phyloP scores from a whole-genome alignment of 129 eudicot species.

The Solidago caesia region DNA sequence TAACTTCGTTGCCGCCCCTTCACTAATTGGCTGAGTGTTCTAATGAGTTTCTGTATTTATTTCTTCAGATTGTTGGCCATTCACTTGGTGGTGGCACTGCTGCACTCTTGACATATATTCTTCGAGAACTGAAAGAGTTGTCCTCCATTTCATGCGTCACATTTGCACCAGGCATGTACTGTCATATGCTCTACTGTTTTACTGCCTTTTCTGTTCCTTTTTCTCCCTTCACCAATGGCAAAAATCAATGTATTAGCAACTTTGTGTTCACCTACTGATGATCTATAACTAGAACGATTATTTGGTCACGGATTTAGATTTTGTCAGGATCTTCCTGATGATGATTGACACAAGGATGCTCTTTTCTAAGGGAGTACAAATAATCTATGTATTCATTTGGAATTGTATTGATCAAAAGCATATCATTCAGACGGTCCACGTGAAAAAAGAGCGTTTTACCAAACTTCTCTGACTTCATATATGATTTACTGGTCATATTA shows the following conservation, averaged over 20 bases:
- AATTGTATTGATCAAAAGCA: neutral
- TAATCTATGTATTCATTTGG: neutral
- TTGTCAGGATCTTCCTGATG: neutral
- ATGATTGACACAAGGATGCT: neutral
- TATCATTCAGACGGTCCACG: neutral
- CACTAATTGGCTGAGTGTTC: slow-evolving; percentile 7
- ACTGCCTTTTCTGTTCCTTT: too few species aligned
- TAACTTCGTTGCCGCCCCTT: slow-evolving; percentile 9
- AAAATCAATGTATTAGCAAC: neutral
- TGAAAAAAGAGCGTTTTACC: neutral
- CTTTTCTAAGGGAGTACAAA: neutral
- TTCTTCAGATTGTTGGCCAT: slow-evolving; percentile 86
- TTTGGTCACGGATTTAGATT: too few species aligned
- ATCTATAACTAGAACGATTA: neutral
- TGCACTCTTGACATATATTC: slow-evolving; percentile 87
- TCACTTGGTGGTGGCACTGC: slow-evolving; percentile 99
- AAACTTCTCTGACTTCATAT: neutral
- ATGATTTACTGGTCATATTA: neutral
- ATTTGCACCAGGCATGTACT: slow-evolving; percentile 88
- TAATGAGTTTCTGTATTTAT: slow-evolving; percentile 15
- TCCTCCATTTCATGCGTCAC: slow-evolving; percentile 76
- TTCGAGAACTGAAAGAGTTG: slow-evolving; percentile 91
- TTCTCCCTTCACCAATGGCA: neutral
- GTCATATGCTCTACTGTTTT: neutral
- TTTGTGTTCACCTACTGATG: neutral